These are phyloP conservation scores for Hyphopichia wangnamkhiaoensis DNA, from an alignment of 1,139 yeast species.

Conservation along the genomic window DNA sequence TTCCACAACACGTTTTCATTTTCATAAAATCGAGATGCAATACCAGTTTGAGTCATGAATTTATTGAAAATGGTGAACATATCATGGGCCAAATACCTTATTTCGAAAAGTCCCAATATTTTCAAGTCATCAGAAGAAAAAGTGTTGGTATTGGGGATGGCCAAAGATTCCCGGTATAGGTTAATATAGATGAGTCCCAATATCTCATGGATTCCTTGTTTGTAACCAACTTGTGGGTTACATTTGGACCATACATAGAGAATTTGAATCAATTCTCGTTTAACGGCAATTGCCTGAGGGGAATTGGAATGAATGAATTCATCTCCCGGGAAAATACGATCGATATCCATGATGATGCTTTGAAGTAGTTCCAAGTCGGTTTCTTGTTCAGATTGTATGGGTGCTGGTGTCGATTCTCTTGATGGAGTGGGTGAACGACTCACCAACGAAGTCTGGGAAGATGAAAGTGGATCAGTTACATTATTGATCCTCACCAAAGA, in stretches of 20 bases:
- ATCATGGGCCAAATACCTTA: constrained; percentile 44
- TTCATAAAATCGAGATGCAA: constrained; percentile 43
- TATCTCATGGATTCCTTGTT: constrained; percentile 72
- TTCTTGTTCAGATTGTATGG: constrained; percentile 5
- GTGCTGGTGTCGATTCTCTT: neutral
- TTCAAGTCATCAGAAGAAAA: constrained; percentile 34
- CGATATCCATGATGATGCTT: constrained; percentile 63
- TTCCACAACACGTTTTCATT: constrained; percentile 39
- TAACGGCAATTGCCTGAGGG: constrained; percentile 19
- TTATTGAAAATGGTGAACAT: constrained; percentile 46
- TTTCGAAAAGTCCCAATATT: constrained; percentile 41
- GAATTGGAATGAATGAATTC: constrained; percentile 40
- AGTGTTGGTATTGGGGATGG: constrained; percentile 35
- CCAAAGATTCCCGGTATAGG: constrained; percentile 41
- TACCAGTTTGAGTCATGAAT: constrained; percentile 40
- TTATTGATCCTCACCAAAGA: constrained; percentile 14
- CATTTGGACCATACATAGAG: constrained; percentile 56
- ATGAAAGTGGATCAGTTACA: constrained; percentile 14
- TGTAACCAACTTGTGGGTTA: constrained; percentile 56
- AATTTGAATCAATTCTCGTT: constrained; percentile 50
- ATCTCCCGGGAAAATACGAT: constrained; percentile 64
- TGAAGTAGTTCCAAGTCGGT: constrained; percentile 29
- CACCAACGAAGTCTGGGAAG: constrained; percentile 1
- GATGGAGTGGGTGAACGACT: neutral
- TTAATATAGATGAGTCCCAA: constrained; percentile 59